Conservation (phyloP, 1,284 basidiomycete genomes). For the Ustilago sp. region DNA sequence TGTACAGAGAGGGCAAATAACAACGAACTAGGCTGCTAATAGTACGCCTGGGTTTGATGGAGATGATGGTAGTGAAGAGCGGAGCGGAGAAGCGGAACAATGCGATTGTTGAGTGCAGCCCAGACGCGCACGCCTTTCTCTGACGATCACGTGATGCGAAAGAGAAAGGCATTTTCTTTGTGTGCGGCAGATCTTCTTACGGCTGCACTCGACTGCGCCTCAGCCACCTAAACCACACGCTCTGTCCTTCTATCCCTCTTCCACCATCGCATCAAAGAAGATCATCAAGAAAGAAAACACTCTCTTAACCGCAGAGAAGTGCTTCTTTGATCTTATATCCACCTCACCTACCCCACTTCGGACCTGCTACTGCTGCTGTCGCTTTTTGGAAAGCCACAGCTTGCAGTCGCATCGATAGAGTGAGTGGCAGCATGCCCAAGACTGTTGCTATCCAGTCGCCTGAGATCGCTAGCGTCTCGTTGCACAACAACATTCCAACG, state of each 20-base stretch:
- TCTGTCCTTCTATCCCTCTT: background rate
- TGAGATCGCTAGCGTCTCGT: constrained; percentile 83
- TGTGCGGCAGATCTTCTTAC: constrained; percentile 30
- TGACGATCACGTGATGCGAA: too few relatives aligned
- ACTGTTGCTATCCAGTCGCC: constrained; percentile 77
- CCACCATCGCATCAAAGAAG: constrained; percentile 5
- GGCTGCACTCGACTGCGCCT: background rate
- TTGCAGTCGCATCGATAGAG: constrained; percentile 25
- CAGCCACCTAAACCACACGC: background rate
- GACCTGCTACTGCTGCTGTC: constrained; percentile 12
- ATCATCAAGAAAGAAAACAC: constrained; percentile 1
- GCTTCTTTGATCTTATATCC: constrained; percentile 1
- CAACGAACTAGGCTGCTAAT: too few relatives aligned
- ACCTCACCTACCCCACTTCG: constrained; percentile 11
- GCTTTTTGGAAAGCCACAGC: constrained; percentile 8
- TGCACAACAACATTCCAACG: constrained; percentile 84
- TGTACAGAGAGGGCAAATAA: too few relatives aligned
- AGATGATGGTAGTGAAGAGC: too few relatives aligned
- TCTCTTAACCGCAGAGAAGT: background rate
- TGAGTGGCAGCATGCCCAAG: constrained; percentile 30
- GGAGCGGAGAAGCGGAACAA: too few relatives aligned
- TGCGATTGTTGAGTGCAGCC: too few relatives aligned
- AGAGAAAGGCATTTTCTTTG: background rate
- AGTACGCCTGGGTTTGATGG: too few relatives aligned
- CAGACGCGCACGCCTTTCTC: too few relatives aligned